Conservation (phyloP, 78 protist species). For the Chrysochromulina parva region DNA sequence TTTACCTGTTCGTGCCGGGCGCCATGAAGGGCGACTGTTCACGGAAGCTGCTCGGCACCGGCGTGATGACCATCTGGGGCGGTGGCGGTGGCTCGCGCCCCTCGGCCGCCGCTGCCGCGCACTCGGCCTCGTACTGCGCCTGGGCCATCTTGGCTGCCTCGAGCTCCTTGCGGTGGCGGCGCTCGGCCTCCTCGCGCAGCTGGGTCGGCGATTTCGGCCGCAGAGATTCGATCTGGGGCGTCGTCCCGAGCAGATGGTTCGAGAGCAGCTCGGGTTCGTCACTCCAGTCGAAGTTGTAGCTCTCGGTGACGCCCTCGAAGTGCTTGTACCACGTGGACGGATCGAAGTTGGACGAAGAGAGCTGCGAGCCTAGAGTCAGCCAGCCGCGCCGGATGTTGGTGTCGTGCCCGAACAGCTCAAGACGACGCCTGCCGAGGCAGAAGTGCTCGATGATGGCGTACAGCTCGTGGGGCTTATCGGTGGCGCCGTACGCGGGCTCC, state of each 20-base stretch:
- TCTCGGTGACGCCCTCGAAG: background rate
- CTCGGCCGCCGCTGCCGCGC: no score
- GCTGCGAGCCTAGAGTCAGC: constrained; percentile 35
- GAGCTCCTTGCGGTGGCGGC: background rate
- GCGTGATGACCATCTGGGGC: no score
- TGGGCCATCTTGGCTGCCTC: no score
- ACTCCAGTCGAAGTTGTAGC: background rate
- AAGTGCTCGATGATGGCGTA: constrained; percentile 51
- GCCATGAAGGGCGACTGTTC: no score
- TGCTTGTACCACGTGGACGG: background rate
- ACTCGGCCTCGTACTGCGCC: no score
- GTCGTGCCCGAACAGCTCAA: constrained; percentile 51
- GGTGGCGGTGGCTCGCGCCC: no score
- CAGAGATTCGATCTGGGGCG: constrained; percentile 13
- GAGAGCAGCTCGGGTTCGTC: background rate
- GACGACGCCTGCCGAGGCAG: constrained; percentile 35
- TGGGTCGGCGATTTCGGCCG: constrained; percentile 42
- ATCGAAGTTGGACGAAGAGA: background rate
- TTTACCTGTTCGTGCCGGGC: no score
- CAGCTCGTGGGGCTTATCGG: constrained; percentile 50
- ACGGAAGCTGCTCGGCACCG: no score
- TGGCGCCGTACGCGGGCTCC: constrained; percentile 32
- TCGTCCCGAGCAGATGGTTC: background rate
- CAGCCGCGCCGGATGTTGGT: constrained; percentile 51
- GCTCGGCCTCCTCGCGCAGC: background rate